Evolutionary conservation across 1,139 yeast species (phyloP), one percentile per base, ranked within the genome.

Genomic region (Arxiozyma slooffiae): DNA sequence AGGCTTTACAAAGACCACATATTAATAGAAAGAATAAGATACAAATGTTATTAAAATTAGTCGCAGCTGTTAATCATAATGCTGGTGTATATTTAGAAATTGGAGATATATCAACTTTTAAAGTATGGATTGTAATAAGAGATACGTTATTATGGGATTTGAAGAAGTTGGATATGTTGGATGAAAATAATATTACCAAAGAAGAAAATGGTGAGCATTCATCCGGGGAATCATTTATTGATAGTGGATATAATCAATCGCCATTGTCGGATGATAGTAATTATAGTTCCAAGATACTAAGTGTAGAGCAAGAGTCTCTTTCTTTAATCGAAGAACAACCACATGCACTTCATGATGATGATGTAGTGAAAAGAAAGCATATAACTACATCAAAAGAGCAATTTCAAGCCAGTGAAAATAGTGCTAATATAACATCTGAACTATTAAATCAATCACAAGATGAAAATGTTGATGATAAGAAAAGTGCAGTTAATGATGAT

Each of bases 131-230:
- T n/a, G 46, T 66, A 38, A 63, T 66, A 41, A 53, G 67, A 37
- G 68, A 66, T 52, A 58, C 68, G 8, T 48, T 65, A 17, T 50
- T 65, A 16, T 64, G 68, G 68, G 67, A 64, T 49, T 49, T 65
- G 48, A 62, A 60, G 49, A 53, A 49, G 26, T 43, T 49, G 49
- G 49, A 49, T 24, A 46, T 43, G 2, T 43, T 53, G 8, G 30
- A 46, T 22, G 44, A 26, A 14, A 39, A 45, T 8, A 37, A 38
- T 7, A 18, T 38, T 18, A 39, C 22, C 16, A 14, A n/a, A 14
- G 49, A 45, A 3, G 30, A 7, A 9, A 16, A 16, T 3, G 6
- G 22, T 17, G 20, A 37, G n/a, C 40, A 17, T 22, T 41, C 43
- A 14, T 45, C 47, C 6, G 30, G 36, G 7, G 36, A n/a, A 20